A percentile compares a stretch with the other conserved stretches of the same genome.
phyloP scores from a whole-genome alignment of 2,329 filamentous ascomycete species.

The Bimuria novae-zelandiae region DNA sequence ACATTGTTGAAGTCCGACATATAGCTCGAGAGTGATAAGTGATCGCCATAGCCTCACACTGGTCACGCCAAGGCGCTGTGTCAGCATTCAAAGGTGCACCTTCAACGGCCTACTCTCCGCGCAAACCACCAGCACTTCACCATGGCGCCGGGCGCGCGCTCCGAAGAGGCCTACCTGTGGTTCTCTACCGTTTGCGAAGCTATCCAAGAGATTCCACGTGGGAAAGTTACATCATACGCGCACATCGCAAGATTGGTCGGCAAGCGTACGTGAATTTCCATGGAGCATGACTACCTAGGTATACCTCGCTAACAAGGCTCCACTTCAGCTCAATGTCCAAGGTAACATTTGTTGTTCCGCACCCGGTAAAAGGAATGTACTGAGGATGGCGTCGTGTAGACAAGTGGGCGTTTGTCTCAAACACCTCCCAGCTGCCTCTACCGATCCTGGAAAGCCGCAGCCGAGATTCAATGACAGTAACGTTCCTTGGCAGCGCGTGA shows the following conservation, averaged over 20 bases:
- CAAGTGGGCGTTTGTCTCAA: constrained; percentile 93
- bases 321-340: constrained; percentile 52
- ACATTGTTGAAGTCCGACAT: no score
- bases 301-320: constrained; percentile 26
- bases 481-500: constrained; percentile 93
- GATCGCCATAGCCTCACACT: no score
- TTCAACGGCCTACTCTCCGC: neutral
- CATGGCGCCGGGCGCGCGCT: constrained; percentile 63
- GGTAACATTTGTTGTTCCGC: constrained; percentile 36
- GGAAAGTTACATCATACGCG: constrained; percentile 86
- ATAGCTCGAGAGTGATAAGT: neutral
- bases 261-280: constrained; percentile 61
- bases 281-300: constrained; percentile 14
- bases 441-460: constrained; percentile 48
- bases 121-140: constrained; percentile 1
- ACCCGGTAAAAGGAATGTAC: constrained; percentile 51
- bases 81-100: constrained; percentile 2
- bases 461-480: constrained; percentile 70
- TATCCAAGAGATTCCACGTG: constrained; percentile 81
- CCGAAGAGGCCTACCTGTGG: constrained; percentile 76
- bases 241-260: constrained; percentile 76
- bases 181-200: constrained; percentile 79
- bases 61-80: constrained; percentile 4
- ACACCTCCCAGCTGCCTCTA: constrained; percentile 66
- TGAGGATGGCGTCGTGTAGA: constrained; percentile 49